Base-by-base conservation (phyloP, 2,329 filamentous ascomycete genomes). In the Cladosporium phlei region DNA sequence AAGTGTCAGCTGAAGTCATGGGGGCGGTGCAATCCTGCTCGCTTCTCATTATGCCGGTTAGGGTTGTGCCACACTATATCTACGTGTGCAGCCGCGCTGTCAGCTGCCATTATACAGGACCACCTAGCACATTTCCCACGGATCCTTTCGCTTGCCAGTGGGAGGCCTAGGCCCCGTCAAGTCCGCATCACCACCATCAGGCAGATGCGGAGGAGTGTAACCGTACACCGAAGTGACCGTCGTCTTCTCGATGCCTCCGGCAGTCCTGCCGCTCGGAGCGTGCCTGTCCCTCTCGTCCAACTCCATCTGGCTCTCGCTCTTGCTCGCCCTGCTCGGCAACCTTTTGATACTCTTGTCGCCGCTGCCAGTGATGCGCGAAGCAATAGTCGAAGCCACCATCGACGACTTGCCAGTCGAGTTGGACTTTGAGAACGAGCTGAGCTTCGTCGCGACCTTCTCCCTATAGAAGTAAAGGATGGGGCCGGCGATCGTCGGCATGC, bases 401-500 rank as follows among this genome's bases (percentile, higher is more conserved):
- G 30, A 33, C 14, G 12, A 14, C n/a, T 16, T 16, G 6, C n/a
- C n/a, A n/a, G n/a, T n/a, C n/a, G n/a, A n/a, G 8, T 22, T 16
- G 3, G 35, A 25, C 35, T 27, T 38, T n/a, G n/a, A n/a, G n/a
- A 25, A 6, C 11, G 24, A 25, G 24, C 24, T 25, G 6, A 33
- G 30, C 30, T 33, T 33, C n/a, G n/a, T 33, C 3, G n/a, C 30
- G 10, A 33, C 12, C 4, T 5, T 33, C 12, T 10, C 16, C n/a
- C 30, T 12, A 16, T 16, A 33, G 14, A 33, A 33, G 30, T 33
- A 16, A 8, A 33, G 19, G 30, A 33, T 5, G 9, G 30, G 30
- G 9, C 30, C 30, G 14, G 16, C 16, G 30, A 33, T 50, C 5
- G 54, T 50, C 1, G 55, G 55, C 34, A 58, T 54, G 46, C 55